These are phyloP conservation scores for Lactarius pseudohatsudake DNA, from an alignment of 768 basidiomycete species.

Conservation along the genomic window DNA sequence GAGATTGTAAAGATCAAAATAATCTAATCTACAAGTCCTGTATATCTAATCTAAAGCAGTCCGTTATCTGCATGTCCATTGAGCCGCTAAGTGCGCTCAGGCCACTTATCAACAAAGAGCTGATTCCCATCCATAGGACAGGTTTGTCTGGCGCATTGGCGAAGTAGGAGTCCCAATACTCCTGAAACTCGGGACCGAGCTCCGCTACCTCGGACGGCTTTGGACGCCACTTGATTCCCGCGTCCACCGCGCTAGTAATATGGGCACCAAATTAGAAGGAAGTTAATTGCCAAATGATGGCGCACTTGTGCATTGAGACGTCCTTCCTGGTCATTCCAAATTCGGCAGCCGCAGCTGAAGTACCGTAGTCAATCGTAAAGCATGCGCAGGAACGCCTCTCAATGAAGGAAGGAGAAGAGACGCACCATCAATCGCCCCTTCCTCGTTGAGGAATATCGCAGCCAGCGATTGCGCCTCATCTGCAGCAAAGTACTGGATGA, in stretches of 20 bases:
- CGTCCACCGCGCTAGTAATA: conserved; percentile 30
- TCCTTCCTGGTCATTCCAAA: conserved; percentile 42
- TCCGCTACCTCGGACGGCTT: conserved; percentile 28
- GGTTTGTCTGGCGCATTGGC: conserved; percentile 31
- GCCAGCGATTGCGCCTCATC: conserved; percentile 30
- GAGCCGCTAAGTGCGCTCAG: too few relatives aligned
- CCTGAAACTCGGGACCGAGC: conserved; percentile 30
- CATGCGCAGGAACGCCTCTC: background rate
- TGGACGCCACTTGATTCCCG: conserved; percentile 32
- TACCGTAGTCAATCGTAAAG: background rate
- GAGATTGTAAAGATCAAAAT: too few relatives aligned
- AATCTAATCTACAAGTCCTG: too few relatives aligned
- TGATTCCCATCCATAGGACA: conserved; percentile 21
- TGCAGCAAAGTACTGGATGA: conserved; percentile 15
- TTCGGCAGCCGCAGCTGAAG: conserved; percentile 37
- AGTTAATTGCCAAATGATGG: conserved; percentile 27
- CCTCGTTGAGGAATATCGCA: conserved; percentile 18
- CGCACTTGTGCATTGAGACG: conserved; percentile 55
- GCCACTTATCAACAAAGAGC: too few relatives aligned
- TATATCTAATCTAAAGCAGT: too few relatives aligned
- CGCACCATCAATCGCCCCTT: conserved; percentile 27
- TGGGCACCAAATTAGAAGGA: background rate
- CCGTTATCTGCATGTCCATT: too few relatives aligned
- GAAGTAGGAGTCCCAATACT: conserved; percentile 31
- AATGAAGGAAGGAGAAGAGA: conserved; percentile 22